Evolutionary conservation across 768 basidiomycete genomes (phyloP).

Genomic region (Holtermanniella nyarrowii): DNA sequence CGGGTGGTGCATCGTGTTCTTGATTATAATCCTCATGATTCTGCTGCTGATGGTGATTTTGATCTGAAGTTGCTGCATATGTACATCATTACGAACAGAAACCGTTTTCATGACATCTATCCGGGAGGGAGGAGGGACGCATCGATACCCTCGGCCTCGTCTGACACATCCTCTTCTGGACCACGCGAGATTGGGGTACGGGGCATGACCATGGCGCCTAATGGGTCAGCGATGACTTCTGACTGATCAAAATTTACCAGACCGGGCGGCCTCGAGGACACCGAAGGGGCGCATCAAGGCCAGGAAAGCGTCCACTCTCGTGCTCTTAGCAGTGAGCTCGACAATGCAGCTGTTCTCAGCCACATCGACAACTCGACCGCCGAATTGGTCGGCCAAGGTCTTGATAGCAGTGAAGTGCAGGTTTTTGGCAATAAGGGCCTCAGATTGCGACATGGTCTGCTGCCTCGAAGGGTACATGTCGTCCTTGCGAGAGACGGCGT

Average conservation of each 20-base stretch:
- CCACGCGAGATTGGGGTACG: conserved; percentile 68
- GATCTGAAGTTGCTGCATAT: conserved; percentile 44
- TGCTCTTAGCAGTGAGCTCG: conserved; percentile 86
- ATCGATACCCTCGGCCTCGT: conserved; percentile 59
- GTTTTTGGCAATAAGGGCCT: conserved; percentile 81
- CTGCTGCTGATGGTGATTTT: conserved; percentile 73
- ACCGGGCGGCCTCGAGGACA: conserved; percentile 85
- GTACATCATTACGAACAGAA: background rate
- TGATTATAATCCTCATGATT: conserved; percentile 67
- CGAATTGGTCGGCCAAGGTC: conserved; percentile 74
- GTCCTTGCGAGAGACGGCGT: conserved; percentile 39
- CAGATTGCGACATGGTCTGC: conserved; percentile 47
- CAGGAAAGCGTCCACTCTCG: conserved; percentile 84
- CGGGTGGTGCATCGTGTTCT: conserved; percentile 77
- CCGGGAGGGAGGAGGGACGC: conserved; percentile 90
- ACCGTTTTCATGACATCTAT: conserved; percentile 44
- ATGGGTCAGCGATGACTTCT: background rate
- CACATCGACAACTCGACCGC: conserved; percentile 86
- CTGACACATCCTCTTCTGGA: conserved; percentile 53
- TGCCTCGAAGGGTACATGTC: conserved; percentile 23
- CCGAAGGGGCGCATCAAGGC: conserved; percentile 86
- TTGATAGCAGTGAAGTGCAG: conserved; percentile 80
- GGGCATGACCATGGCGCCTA: conserved; percentile 97
- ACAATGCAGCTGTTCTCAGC: conserved; percentile 90
- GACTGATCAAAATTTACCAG: conserved; percentile 52